Percentiles rank a stretch among this genome's conserved stretches.
Conservation (phyloP, 805 yeast genomes). For the Lipomyces yamadae region DNA sequence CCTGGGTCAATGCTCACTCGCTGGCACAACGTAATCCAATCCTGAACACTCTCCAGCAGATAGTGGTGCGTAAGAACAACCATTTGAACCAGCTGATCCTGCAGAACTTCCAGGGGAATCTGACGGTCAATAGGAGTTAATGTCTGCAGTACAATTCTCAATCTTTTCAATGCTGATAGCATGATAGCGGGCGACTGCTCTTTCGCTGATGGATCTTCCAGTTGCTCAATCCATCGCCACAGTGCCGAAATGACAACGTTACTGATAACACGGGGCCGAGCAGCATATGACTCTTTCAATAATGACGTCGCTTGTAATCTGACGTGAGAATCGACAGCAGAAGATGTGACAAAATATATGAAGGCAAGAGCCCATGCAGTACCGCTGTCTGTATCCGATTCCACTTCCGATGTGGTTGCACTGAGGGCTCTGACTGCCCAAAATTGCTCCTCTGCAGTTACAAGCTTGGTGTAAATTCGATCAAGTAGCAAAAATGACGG, state of each 20-base stretch:
- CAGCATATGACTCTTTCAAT: constrained; percentile 42
- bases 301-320: constrained; percentile 37
- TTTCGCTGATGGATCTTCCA: constrained; percentile 28
- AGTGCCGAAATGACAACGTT: constrained; percentile 53
- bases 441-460: constrained; percentile 51
- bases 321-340: constrained; percentile 17
- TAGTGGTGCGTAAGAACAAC: constrained; percentile 55
- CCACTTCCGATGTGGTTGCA: constrained; percentile 42
- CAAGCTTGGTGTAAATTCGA: constrained; percentile 58
- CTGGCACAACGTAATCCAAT: constrained; percentile 81
- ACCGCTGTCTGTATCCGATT: constrained; percentile 32
- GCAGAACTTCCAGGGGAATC: constrained; percentile 41
- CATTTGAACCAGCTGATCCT: constrained; percentile 46
- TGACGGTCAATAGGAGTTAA: constrained; percentile 40
- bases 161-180: constrained; percentile 33
- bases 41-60: constrained; percentile 50
- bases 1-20: constrained; percentile 70
- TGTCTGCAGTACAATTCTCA: constrained; percentile 35
- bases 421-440: constrained; percentile 60
- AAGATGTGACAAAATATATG: constrained; percentile 29
- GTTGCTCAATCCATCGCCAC: constrained; percentile 42
- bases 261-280: constrained; percentile 52
- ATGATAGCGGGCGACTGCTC: constrained; percentile 35
- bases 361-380: constrained; percentile 38
- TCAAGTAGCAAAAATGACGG: constrained; percentile 56